Evolutionary conservation across 176 grass and related monocot genomes (phyloP), one percentile per base, ranked within the genome.

Genomic region (Musa itinerans): DNA sequence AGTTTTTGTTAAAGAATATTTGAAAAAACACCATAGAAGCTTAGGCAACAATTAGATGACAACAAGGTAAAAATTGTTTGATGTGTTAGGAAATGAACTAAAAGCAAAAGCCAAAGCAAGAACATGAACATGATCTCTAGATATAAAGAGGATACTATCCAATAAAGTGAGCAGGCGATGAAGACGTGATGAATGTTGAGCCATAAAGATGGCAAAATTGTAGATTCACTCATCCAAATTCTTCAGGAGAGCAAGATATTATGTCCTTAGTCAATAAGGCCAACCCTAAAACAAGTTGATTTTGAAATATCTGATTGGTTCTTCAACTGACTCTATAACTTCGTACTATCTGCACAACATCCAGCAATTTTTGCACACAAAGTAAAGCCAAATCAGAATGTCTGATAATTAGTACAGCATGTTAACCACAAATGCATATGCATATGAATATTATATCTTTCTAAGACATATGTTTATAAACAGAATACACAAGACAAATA

Each of bases 121-220:
- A 65, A 52, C 20, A 69, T 3, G 57, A 11, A 15, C 11, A 22
- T 52, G 13, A 81, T 55, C 58, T 51, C 25, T 8, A 76, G 15
- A 77, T 75, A 48, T 53, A 13, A 58, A 43, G 77, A 92, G 87
- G 81, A 92, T 96, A 96, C 93, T 96, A 81, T 99, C 95, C 67
- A 99, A 81, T 76, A 99, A 82, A 70, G 95, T 99, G 76, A 99
- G 95, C 26, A 99, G 82, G 52, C 90, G 95, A 81, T 99, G 95
- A 49, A 94, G 86, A 67, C 90, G 88, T 78, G 95, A 99, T 76
- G 95, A 99, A 77, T 83, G 88, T 84, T 93, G 90, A 73, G 90
- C 90, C 90, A 93, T 93, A 71, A 79, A 78, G 76, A 71, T 74
- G 61, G 65, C 62, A 50, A 76, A 59, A 74, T 8, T 43, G 53